Conservation (phyloP, 306 rosid genomes). For the Vigna reflexopilosa region DNA sequence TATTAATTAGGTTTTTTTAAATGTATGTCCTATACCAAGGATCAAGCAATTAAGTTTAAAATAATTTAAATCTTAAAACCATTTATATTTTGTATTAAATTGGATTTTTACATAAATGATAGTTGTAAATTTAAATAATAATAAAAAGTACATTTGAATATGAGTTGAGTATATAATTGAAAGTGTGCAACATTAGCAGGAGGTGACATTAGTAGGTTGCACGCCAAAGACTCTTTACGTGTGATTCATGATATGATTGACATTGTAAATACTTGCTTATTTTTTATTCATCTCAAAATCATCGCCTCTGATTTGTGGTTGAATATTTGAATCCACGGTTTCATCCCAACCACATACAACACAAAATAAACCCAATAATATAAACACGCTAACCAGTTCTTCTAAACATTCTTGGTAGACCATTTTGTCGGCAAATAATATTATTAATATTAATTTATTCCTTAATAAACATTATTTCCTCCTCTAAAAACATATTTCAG, state of each 20-base stretch:
- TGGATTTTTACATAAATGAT: too few species aligned
- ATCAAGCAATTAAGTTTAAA: too few species aligned
- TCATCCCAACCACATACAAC: not conserved
- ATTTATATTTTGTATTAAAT: too few species aligned
- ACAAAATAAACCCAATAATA: not conserved
- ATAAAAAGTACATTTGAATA: too few species aligned
- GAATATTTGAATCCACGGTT: not conserved
- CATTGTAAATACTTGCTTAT: too few species aligned
- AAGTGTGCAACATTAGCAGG: not conserved
- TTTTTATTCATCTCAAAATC: not conserved
- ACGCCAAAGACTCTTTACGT: not conserved
- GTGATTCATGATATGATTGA: not conserved
- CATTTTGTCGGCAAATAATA: not conserved
- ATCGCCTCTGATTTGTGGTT: not conserved
- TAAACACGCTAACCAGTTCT: conserved; percentile 14
- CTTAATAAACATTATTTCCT: too few species aligned
- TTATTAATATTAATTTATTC: not conserved
- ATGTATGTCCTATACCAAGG: too few species aligned
- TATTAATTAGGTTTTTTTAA: too few species aligned
- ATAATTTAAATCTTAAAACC: too few species aligned
- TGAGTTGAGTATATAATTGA: not conserved
- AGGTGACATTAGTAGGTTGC: too few species aligned
- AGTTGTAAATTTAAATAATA: too few species aligned
- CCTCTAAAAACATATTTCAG: not conserved
- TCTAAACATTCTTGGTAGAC: not conserved